Conservation (phyloP, 2,329 filamentous ascomycete species). For the Aspergillus pseudonomiae region DNA sequence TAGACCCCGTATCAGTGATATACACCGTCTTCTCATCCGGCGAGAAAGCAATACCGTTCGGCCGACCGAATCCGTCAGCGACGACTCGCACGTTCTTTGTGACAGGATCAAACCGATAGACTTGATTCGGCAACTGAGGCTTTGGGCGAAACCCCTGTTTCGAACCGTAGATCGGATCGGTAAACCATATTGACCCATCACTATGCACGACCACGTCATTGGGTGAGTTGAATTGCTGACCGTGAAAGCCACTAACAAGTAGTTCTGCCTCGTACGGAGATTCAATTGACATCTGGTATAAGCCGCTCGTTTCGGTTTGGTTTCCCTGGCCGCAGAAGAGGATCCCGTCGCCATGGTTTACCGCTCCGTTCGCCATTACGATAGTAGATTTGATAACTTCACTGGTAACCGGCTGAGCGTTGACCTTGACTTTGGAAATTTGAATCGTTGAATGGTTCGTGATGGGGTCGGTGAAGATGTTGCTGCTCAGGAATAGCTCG, state of each 20-base stretch:
- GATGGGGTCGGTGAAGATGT: constrained; percentile 23
- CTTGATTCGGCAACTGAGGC: constrained; percentile 39
- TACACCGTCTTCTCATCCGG: constrained; percentile 44
- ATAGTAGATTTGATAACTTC: constrained; percentile 44
- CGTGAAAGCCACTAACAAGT: constrained; percentile 36
- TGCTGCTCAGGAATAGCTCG: constrained; percentile 46
- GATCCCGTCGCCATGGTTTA: constrained; percentile 38
- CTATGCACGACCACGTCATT: constrained; percentile 43
- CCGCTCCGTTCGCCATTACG: constrained; percentile 54
- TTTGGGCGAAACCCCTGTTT: constrained; percentile 36
- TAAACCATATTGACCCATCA: constrained; percentile 45
- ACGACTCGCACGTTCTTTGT: constrained; percentile 42
- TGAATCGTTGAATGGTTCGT: constrained; percentile 24
- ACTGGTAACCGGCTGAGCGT: constrained; percentile 19
- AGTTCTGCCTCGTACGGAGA: constrained; percentile 3
- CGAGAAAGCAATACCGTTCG: constrained; percentile 48
- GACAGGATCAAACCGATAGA: constrained; percentile 45
- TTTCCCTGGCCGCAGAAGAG: constrained; percentile 50
- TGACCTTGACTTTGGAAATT: constrained; percentile 22
- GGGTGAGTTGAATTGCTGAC: constrained; percentile 30
- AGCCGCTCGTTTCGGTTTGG: constrained; percentile 21
- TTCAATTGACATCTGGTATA: constrained; percentile 26
- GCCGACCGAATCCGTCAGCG: constrained; percentile 42
- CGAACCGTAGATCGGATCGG: constrained; percentile 43
- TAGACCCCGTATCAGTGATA: constrained; percentile 44